Percentiles rank a stretch among this genome's conserved stretches.
phyloP scores from a whole-genome alignment of 2,329 filamentous ascomycete genomes.

The Diaporthe vexans region DNA sequence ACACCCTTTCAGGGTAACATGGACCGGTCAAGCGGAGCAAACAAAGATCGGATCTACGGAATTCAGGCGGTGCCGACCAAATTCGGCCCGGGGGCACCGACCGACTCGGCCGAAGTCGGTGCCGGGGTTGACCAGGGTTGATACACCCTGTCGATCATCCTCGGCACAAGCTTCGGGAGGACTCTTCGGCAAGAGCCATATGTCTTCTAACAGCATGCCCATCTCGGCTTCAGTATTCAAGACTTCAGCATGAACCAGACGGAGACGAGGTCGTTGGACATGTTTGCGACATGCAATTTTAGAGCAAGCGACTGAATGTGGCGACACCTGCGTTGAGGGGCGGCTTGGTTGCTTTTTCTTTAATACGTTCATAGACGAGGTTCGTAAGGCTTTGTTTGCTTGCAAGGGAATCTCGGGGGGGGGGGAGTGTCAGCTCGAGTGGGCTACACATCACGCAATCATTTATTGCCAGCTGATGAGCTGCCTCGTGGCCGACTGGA shows the following conservation, averaged over 20 bases:
- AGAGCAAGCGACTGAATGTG: slow-evolving; percentile 2
- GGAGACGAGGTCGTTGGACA: background rate
- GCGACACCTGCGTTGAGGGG: background rate
- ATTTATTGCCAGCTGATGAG: background rate
- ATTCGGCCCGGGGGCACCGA: background rate
- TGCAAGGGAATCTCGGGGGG: background rate
- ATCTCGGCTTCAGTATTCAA: background rate
- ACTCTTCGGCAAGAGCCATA: background rate
- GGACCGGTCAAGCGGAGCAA: background rate
- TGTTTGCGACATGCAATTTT: slow-evolving; percentile 7
- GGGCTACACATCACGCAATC: no score
- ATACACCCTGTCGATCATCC: background rate
- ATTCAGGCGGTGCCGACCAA: background rate
- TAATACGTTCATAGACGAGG: slow-evolving; percentile 5
- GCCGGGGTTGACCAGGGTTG: background rate
- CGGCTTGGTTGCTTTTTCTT: slow-evolving; percentile 15
- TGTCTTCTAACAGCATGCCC: background rate
- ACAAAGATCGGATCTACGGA: background rate
- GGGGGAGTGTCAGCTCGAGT: background rate
- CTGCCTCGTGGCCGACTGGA: background rate
- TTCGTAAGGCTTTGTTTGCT: slow-evolving; percentile 10
- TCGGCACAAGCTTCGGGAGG: background rate
- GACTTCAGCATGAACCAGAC: background rate
- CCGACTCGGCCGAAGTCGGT: slow-evolving; percentile 2
- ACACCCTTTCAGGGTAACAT: background rate